phyloP scores from a whole-genome alignment of 2,329 filamentous ascomycete genomes.

The Microdochium bolleyi region DNA sequence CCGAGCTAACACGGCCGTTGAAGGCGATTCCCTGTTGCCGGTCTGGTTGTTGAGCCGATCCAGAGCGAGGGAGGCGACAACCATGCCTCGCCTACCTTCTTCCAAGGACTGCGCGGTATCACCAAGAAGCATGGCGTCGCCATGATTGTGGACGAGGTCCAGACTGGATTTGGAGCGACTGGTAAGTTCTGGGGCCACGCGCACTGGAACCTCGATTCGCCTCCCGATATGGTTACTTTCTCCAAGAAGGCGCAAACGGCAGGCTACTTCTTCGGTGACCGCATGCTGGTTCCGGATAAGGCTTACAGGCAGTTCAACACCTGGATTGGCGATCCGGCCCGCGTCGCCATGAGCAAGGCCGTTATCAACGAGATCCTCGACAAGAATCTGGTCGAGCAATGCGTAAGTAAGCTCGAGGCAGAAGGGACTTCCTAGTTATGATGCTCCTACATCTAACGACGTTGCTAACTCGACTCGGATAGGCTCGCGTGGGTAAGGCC shows the following conservation, averaged over 20 bases:
- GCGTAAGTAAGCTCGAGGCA: slow-evolving; percentile 15
- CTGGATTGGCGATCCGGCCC: slow-evolving; percentile 78
- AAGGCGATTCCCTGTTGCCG: slow-evolving; percentile 61
- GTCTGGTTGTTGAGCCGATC: slow-evolving; percentile 70
- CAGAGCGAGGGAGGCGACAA: slow-evolving; percentile 82
- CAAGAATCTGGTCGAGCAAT: slow-evolving; percentile 59
- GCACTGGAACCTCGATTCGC: slow-evolving; percentile 65
- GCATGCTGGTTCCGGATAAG: slow-evolving; percentile 68
- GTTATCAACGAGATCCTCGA: slow-evolving; percentile 70
- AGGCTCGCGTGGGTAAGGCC: slow-evolving; percentile 56
- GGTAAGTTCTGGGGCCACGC: slow-evolving; percentile 85
- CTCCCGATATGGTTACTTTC: slow-evolving; percentile 81
- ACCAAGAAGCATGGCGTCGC: slow-evolving; percentile 63
- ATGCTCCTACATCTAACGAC: background rate
- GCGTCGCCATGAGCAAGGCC: slow-evolving; percentile 68
- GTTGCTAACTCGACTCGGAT: background rate
- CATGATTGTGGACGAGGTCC: slow-evolving; percentile 78
- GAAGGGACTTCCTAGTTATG: background rate
- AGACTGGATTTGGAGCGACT: slow-evolving; percentile 71
- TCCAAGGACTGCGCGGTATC: slow-evolving; percentile 64
- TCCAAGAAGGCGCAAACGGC: slow-evolving; percentile 82
- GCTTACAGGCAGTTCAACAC: slow-evolving; percentile 84
- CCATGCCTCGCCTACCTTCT: slow-evolving; percentile 72
- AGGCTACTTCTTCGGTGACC: slow-evolving; percentile 74
- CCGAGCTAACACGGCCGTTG: background rate